phyloP scores from a whole-genome alignment of 345 rosid genomes.

The Eucalyptus polyanthemos region DNA sequence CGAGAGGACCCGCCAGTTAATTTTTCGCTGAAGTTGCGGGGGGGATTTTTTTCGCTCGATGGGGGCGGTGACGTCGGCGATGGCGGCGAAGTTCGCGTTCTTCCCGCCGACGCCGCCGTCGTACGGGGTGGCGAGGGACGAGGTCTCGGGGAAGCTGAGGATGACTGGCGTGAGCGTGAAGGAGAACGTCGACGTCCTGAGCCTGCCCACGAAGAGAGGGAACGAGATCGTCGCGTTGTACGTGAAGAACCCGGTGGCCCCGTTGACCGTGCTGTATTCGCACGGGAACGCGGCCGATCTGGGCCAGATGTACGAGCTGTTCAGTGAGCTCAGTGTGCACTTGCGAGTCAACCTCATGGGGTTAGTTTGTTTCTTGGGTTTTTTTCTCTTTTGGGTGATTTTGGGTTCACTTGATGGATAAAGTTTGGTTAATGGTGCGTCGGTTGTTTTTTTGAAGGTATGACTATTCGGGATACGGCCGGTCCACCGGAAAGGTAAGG shows the following conservation, averaged over 20 bases:
- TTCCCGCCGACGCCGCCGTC: conserved; percentile 94
- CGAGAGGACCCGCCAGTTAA: not conserved
- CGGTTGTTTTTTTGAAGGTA: conserved; percentile 31
- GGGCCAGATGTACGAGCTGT: conserved; percentile 82
- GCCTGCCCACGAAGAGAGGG: conserved; percentile 65
- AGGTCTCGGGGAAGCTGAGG: conserved; percentile 35
- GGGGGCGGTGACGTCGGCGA: conserved; percentile 90
- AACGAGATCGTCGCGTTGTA: conserved; percentile 74
- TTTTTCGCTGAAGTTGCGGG: not conserved
- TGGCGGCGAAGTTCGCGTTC: conserved; percentile 95
- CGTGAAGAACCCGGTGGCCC: conserved; percentile 66
- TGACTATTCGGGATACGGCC: conserved; percentile 92
- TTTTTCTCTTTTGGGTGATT: not conserved
- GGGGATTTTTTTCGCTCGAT: conserved; percentile 1
- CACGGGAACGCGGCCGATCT: conserved; percentile 99
- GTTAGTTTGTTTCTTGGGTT: conserved; percentile 11
- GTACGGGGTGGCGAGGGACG: conserved; percentile 40
- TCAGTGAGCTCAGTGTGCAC: conserved; percentile 60
- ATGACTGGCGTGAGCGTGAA: conserved; percentile 41
- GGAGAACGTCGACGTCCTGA: conserved; percentile 60
- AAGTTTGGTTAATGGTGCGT: not conserved
- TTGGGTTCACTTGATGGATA: not conserved
- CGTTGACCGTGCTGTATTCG: conserved; percentile 66
- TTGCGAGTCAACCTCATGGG: conserved; percentile 87
- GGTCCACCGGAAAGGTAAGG: conserved; percentile 37